Evolutionary conservation across 2,329 filamentous ascomycete species (phyloP), one percentile per base, ranked within the genome.

Genomic region (Neofusicoccum sp.): DNA sequence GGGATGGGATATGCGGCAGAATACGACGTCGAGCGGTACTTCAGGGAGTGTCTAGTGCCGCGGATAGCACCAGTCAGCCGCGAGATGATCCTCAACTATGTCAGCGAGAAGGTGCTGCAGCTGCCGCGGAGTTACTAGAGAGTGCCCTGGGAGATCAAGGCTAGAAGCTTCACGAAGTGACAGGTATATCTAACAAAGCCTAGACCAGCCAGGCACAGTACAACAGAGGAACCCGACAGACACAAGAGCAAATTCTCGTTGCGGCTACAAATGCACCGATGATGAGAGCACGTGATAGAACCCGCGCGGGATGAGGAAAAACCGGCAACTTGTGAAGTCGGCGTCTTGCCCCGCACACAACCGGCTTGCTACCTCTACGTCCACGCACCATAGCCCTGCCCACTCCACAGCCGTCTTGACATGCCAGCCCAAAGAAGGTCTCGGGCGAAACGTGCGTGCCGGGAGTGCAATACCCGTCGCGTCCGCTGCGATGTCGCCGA

Each of bases 41-140:
- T 87, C 60, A 76, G 85, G 41, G 85, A 87, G 71, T 83, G 81
- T 59, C 80, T 87, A 63, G 84, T 87, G 8, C 85, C 85, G 1
- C 71, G 85, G 28, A 85, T 87, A 64, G 85, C 85, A 2, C 85
- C 85, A 0, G 83, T 87, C 5, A 85, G 83, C 67, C 73, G 83
- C 66, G 89, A 92, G 77, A 92, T 92, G 89, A 90, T 92, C 59
- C 78, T 90, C 79, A 92, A 91, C 67, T 91, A 87, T 72, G 83
- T 92, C 11, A 82, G 84, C 2, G 89, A 91, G 72, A 90, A 85
- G 76, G 88, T 85, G 0, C 74, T 92, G n/a, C 77, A 81, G 3
- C 69, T 92, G 31, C 89, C 89, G 1, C 80, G 86, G 64, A 91
- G 88, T 70, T 92, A 91, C 67, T 91, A 45, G 37, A n/a, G 60